Conservation (phyloP, 2,329 filamentous ascomycete genomes). For the Fusarium sp. region DNA sequence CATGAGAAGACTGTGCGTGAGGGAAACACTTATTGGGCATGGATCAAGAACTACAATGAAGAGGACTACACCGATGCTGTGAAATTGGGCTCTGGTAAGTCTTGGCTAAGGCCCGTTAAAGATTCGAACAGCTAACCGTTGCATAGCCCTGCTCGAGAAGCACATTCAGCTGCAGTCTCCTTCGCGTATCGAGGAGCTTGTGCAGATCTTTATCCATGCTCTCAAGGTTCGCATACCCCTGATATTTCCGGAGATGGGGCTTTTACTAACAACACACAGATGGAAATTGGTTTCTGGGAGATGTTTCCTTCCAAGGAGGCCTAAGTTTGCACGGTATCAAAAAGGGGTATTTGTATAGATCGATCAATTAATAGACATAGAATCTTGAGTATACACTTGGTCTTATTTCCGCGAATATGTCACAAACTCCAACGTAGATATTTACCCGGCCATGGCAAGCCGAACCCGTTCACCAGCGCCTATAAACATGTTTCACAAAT, state of each 20-base stretch:
- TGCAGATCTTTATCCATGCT: slow-evolving; percentile 87
- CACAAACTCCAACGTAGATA: slow-evolving; percentile 19
- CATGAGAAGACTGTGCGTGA: slow-evolving; percentile 72
- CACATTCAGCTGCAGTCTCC: slow-evolving; percentile 80
- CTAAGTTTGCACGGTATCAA: neutral
- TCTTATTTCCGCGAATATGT: slow-evolving; percentile 23
- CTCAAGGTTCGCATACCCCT: slow-evolving; percentile 72
- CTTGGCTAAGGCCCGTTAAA: neutral
- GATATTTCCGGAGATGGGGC: neutral
- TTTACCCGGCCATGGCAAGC: slow-evolving; percentile 11
- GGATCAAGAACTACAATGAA: slow-evolving; percentile 90
- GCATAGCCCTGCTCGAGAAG: slow-evolving; percentile 78
- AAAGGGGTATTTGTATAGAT: slow-evolving; percentile 1
- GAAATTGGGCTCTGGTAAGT: slow-evolving; percentile 74
- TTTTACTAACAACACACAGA: slow-evolving; percentile 50
- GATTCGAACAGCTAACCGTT: neutral
- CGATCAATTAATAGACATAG: slow-evolving; percentile 38
- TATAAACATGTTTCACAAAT: slow-evolving; percentile 3
- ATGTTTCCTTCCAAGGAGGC: slow-evolving; percentile 60
- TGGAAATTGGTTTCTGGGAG: slow-evolving; percentile 68
- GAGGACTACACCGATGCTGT: slow-evolving; percentile 84
- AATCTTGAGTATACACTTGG: slow-evolving; percentile 34
- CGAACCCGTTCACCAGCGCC: slow-evolving; percentile 23
- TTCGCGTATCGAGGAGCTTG: slow-evolving; percentile 81
- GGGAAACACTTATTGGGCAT: slow-evolving; percentile 84